These are phyloP conservation scores for Candida freyschussii DNA, from an alignment of 1,139 yeast genomes.

Conservation along the genomic window DNA sequence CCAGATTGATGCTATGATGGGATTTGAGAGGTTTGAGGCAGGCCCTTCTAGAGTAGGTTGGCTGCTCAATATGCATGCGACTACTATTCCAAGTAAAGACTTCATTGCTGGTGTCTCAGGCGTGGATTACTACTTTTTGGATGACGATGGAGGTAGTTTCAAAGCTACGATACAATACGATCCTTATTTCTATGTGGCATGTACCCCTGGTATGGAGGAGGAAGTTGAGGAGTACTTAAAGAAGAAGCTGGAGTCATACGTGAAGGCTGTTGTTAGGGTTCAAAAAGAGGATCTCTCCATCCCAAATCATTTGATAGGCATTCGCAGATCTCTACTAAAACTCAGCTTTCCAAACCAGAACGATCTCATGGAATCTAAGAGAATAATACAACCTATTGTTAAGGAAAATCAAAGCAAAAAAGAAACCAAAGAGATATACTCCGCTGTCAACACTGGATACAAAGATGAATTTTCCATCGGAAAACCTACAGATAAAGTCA, in stretches of 20 bases:
- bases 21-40: constrained; percentile 71
- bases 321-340: constrained; percentile 58
- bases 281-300: constrained; percentile 72
- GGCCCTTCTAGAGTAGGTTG: constrained; percentile 79
- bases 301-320: constrained; percentile 85
- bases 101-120: constrained; percentile 68
- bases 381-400: constrained; percentile 63
- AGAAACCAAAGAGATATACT: constrained; percentile 68
- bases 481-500: constrained; percentile 11
- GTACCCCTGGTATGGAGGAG: constrained; percentile 60
- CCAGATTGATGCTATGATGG: constrained; percentile 70
- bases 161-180: constrained; percentile 79
- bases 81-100: constrained; percentile 54
- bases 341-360: constrained; percentile 70
- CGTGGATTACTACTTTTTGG: constrained; percentile 92
- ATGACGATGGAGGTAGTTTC: constrained; percentile 95
- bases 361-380: constrained; percentile 73
- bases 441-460: constrained; percentile 44
- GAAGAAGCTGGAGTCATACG: constrained; percentile 56
- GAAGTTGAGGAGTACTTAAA: constrained; percentile 86
- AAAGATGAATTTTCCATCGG: constrained; percentile 25
- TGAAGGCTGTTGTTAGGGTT: constrained; percentile 53
- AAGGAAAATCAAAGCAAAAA: constrained; percentile 59
- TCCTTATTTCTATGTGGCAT: constrained; percentile 81
- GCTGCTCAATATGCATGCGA: constrained; percentile 83